Percentiles rank a stretch among this genome's conserved stretches.
phyloP scores from a whole-genome alignment of 1,284 basidiomycete species.

The Tilletia caries region DNA sequence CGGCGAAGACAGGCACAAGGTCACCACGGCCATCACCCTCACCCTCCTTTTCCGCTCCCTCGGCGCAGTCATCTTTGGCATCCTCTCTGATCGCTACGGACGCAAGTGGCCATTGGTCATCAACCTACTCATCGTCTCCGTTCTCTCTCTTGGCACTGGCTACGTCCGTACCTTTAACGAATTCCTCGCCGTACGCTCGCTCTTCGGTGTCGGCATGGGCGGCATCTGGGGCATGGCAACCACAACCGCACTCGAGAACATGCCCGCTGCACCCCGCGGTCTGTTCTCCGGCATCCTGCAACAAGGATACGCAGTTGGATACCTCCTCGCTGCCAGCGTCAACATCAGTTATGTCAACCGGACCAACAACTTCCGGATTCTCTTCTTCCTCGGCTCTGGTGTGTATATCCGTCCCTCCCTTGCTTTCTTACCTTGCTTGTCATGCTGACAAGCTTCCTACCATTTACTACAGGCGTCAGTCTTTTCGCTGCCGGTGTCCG shows the following conservation, averaged over 20 bases:
- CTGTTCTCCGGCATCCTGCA: slow-evolving; percentile 79
- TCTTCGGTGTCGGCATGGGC: slow-evolving; percentile 66
- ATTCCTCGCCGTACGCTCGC: slow-evolving; percentile 57
- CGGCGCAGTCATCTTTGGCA: slow-evolving; percentile 76
- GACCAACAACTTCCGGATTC: slow-evolving; percentile 56
- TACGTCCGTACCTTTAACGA: slow-evolving; percentile 57
- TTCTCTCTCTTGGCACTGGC: slow-evolving; percentile 70
- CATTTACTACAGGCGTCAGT: slow-evolving; percentile 63
- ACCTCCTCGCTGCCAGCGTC: slow-evolving; percentile 65
- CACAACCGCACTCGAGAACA: slow-evolving; percentile 75
- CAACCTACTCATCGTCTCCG: slow-evolving; percentile 60
- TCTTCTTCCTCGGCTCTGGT: slow-evolving; percentile 56
- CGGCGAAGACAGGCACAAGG: slow-evolving; percentile 21
- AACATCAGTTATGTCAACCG: slow-evolving; percentile 62
- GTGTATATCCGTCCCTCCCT: not conserved
- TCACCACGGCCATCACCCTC: slow-evolving; percentile 72
- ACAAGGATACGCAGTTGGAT: slow-evolving; percentile 68
- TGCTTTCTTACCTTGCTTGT: too few species aligned
- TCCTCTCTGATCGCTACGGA: slow-evolving; percentile 65
- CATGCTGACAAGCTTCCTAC: not conserved
- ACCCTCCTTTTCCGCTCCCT: slow-evolving; percentile 83
- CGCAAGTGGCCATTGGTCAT: slow-evolving; percentile 84
- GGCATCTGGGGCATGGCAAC: slow-evolving; percentile 38
- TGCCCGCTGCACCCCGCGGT: slow-evolving; percentile 81
- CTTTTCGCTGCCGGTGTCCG: slow-evolving; percentile 72